These are phyloP conservation scores for Alternaria viburni DNA, from an alignment of 2,329 filamentous ascomycete species.

Conservation along the genomic window DNA sequence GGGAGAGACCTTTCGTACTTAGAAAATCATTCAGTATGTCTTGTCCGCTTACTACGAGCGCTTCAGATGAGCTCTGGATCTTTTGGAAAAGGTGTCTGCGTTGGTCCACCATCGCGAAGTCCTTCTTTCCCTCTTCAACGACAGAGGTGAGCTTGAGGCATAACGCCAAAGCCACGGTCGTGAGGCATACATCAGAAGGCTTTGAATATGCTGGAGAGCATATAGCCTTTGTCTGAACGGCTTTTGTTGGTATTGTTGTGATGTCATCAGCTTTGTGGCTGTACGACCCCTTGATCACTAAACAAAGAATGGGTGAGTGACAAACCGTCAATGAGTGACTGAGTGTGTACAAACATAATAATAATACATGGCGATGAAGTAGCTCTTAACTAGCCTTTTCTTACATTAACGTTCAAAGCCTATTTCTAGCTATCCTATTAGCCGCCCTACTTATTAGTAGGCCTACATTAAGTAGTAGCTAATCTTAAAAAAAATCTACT, in stretches of 20 bases:
- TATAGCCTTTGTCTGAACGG: not conserved
- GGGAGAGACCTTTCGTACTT: not conserved
- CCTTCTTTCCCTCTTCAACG: not conserved
- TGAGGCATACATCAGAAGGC: not conserved
- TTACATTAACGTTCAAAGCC: no score
- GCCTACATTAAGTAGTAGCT: no score
- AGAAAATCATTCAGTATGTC: not conserved
- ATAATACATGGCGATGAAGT: not conserved
- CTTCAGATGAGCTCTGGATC: not conserved
- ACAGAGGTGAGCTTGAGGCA: not conserved
- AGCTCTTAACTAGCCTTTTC: not conserved
- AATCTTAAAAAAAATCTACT: no score
- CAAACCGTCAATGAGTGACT: not conserved
- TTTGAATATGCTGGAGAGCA: not conserved
- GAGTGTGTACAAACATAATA: not conserved
- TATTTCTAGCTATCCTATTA: no score
- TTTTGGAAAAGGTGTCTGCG: not conserved
- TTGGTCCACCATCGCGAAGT: not conserved
- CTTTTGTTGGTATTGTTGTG: not conserved
- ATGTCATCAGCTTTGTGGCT: not conserved
- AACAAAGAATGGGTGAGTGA: not conserved
- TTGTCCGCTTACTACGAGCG: not conserved
- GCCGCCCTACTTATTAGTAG: no score
- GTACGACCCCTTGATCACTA: not conserved
- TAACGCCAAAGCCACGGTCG: not conserved